A percentile compares a stretch with the other conserved stretches of the same genome.
These are phyloP conservation scores for Knufia petricola DNA, from an alignment of 2,329 filamentous ascomycete genomes.

Conservation along the genomic window DNA sequence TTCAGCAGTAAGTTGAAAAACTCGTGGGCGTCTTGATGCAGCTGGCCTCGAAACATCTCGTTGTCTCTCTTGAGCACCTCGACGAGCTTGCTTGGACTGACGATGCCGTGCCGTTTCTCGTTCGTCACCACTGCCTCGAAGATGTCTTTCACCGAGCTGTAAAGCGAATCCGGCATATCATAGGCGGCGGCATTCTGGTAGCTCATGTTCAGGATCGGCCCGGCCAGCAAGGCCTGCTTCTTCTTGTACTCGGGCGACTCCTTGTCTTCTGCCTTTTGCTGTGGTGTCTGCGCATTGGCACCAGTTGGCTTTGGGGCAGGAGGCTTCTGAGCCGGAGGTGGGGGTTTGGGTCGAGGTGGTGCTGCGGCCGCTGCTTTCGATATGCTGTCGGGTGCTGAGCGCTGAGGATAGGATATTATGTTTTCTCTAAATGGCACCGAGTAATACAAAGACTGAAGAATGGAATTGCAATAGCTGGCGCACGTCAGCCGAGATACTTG, in stretches of 20 bases:
- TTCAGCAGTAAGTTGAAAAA: slow-evolving; percentile 94
- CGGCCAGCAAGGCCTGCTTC: slow-evolving; percentile 80
- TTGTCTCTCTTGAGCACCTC: slow-evolving; percentile 91
- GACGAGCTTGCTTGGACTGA: slow-evolving; percentile 85
- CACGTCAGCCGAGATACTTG: neutral
- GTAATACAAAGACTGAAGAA: slow-evolving; percentile 94
- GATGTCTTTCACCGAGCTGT: slow-evolving; percentile 90
- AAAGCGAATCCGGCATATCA: slow-evolving; percentile 89
- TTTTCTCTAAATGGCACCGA: slow-evolving; percentile 88
- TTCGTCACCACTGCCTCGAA: slow-evolving; percentile 83
- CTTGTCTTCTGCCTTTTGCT: slow-evolving; percentile 74
- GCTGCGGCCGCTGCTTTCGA: slow-evolving; percentile 55
- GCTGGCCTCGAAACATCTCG: slow-evolving; percentile 91
- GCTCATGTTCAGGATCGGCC: slow-evolving; percentile 76
- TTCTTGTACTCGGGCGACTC: slow-evolving; percentile 97
- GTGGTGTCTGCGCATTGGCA: slow-evolving; percentile 35
- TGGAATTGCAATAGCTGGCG: slow-evolving; percentile 93
- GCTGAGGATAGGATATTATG: slow-evolving; percentile 79
- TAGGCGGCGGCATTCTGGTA: slow-evolving; percentile 72
- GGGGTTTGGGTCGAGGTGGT: slow-evolving; percentile 37
- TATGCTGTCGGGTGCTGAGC: slow-evolving; percentile 59
- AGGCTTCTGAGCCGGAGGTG: neutral
- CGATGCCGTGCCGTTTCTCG: slow-evolving; percentile 71
- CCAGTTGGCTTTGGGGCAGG: slow-evolving; percentile 31
- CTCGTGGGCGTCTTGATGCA: slow-evolving; percentile 98